Base-by-base conservation (phyloP, 2,329 filamentous ascomycete species). In the Ceratocystis cacaofunesta region DNA sequence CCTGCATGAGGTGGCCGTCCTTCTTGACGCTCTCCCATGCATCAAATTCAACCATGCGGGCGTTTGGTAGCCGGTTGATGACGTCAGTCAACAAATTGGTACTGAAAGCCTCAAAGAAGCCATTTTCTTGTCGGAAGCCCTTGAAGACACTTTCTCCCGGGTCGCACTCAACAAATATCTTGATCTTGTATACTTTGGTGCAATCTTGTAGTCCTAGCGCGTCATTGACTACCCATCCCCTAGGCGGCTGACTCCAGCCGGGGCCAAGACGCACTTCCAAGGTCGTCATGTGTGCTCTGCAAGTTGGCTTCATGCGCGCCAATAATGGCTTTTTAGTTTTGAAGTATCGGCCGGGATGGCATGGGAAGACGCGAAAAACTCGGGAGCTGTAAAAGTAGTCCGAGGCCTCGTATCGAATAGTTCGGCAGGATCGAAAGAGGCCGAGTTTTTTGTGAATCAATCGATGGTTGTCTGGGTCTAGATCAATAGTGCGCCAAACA, bases 261-360 rank as follows among this genome's bases (percentile, higher is more conserved):
- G 87, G 87, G 0, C 88, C 88, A 0, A 92, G 77, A 2, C 88
- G 82, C 64, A 92, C 74, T 73, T 92, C 85, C 2, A 92, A 75
- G 0, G 81, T 81, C 0, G 80, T 85, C 57, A 92, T 78, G 58
- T 76, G 79, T 17, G 76, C 75, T 43, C 86, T 82, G 72, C 88
- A 85, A 36, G 75, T 76, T 0, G 81, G 74, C 22, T 84, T 83
- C 65, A 92, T 74, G 19, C 87, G 84, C 5, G 85, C 81, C 32
- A 92, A 78, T 0, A 92, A 77, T 1, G 88, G 88, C 69, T 83
- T 83, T 75, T 89, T 89, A 36, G 84, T 85, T 75, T 89, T 87
- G 77, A 88, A 88, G 74, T 86, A 85, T 48, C 81, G 79, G 57
- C 84, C 84, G 4, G 81, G 81, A 25, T 81, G 77, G 2, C 80